Evolutionary conservation across 768 basidiomycete species (phyloP), one percentile per base, ranked within the genome.

Genomic region (Exsudoporus frostii): DNA sequence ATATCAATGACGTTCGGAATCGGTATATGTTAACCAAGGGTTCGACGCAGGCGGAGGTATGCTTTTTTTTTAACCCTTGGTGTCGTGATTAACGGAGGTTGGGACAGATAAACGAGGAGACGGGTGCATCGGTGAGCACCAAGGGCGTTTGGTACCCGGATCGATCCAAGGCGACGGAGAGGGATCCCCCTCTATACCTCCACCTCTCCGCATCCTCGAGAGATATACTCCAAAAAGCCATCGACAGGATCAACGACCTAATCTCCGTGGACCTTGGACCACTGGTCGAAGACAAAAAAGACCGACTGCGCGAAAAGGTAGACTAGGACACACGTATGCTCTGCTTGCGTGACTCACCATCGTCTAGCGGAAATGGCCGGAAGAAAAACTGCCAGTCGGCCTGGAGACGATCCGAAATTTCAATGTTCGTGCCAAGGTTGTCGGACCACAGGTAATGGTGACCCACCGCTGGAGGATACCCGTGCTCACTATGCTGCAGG

Each of bases 91-190:
- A 53, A 55, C 39, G 14, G 9, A 10, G 42, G 32, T 51, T n/a
- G n/a, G 51, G 32, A 45, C 66, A 98, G 96, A 91, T 98, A 59
- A 78, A 92, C 56, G 87, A 90, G 51, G 87, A 97, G 44, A 97
- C 96, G 0, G 95, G 95, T 43, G 93, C 92, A 3, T 89, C 90
- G 1, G 87, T 98, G 33, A 85, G 86, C 50, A 98, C 96, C 24
- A 93, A 94, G 74, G 96, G 96, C 20, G 79, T 86, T 5, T 98
- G 96, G 96, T 93, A 97, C 64, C 96, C 96, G 0, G 96, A 98
- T 76, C 80, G 91, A 56, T 75, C 79, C 45, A 96, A 88, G 70
- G 92, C 95, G 7, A 92, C 89, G 14, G 91, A 95, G 57, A 92
- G 85, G 66, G 94, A 98, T 63, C 92, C 93, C 27, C 90, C 96